phyloP scores from a whole-genome alignment of 1,284 basidiomycete species.

The Moesziomyces sp. region DNA sequence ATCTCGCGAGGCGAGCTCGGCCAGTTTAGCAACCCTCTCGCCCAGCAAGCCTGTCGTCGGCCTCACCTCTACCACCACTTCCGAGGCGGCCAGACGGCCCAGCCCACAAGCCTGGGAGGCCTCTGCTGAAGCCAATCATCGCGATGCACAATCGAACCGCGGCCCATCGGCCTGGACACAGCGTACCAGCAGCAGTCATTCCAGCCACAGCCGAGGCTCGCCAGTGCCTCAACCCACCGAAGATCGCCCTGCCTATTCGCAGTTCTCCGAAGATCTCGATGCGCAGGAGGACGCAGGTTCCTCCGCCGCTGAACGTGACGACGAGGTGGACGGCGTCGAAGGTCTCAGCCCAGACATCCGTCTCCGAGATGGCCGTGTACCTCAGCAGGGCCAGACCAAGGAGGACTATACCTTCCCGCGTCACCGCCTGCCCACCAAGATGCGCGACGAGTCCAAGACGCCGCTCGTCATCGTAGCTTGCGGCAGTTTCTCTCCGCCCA shows the following conservation, averaged over 20 bases:
- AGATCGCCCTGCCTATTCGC: conserved; percentile 44
- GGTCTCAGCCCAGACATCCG: conserved; percentile 7
- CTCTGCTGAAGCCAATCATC: background rate
- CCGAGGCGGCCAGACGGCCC: conserved; percentile 5
- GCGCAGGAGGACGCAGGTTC: conserved; percentile 46
- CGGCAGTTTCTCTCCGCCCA: conserved; percentile 73
- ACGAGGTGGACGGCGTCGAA: conserved; percentile 52
- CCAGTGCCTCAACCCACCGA: conserved; percentile 6
- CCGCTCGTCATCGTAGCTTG: conserved; percentile 71
- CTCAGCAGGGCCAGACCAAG: conserved; percentile 54
- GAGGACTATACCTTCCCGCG: conserved; percentile 64
- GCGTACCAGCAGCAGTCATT: conserved; percentile 8
- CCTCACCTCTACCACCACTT: conserved; percentile 11
- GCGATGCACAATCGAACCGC: background rate
- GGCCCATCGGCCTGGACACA: conserved; percentile 3
- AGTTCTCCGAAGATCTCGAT: conserved; percentile 46
- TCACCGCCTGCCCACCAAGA: conserved; percentile 61
- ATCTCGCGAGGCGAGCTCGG: conserved; percentile 34
- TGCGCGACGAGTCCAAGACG: conserved; percentile 64
- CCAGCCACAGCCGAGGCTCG: conserved; percentile 12
- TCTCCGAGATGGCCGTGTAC: conserved; percentile 36
- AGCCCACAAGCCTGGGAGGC: background rate
- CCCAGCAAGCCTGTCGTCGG: conserved; percentile 13
- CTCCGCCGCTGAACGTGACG: conserved; percentile 45
- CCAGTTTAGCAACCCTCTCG: conserved; percentile 39